These are phyloP conservation scores for Rusavskia elegans DNA, from an alignment of 495 filamentous ascomycete species.

Conservation along the genomic window DNA sequence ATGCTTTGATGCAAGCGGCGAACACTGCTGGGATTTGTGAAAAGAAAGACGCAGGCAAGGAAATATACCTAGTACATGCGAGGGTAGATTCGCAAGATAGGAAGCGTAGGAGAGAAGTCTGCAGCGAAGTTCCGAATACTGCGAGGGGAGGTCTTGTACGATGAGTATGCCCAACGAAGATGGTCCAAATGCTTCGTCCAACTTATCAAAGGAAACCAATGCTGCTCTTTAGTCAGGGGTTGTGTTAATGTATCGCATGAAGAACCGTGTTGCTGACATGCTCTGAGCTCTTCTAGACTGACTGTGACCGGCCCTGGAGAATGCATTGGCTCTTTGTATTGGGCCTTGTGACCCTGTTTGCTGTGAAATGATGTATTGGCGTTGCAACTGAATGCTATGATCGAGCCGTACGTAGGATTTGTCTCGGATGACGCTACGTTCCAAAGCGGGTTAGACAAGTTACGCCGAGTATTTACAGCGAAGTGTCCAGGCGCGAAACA, in stretches of 20 bases:
- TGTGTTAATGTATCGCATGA: background rate
- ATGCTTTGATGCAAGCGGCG: background rate
- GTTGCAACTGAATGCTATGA: background rate
- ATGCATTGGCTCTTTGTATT: background rate
- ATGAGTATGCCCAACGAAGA: slow-evolving; percentile 84
- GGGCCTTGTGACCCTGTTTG: too few species aligned
- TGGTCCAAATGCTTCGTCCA: slow-evolving; percentile 82
- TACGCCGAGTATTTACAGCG: too few species aligned
- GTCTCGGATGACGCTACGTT: too few species aligned
- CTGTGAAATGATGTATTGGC: too few species aligned
- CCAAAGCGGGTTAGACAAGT: too few species aligned
- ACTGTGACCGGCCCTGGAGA: slow-evolving; percentile 31
- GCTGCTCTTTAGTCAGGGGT: slow-evolving; percentile 25
- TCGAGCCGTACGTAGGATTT: too few species aligned
- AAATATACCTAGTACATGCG: slow-evolving; percentile 48
- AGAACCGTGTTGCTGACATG: slow-evolving; percentile 16
- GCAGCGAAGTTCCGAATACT: slow-evolving; percentile 52
- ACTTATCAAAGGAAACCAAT: slow-evolving; percentile 50
- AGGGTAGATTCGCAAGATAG: slow-evolving; percentile 69
- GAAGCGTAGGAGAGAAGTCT: slow-evolving; percentile 74
- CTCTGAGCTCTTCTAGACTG: slow-evolving; percentile 33
- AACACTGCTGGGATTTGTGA: background rate
- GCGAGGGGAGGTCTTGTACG: slow-evolving; percentile 62
- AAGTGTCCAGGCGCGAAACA: too few species aligned
- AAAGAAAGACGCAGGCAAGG: background rate